Evolutionary conservation across 345 rosid genomes (phyloP).

Genomic region (Brassica cretica): DNA sequence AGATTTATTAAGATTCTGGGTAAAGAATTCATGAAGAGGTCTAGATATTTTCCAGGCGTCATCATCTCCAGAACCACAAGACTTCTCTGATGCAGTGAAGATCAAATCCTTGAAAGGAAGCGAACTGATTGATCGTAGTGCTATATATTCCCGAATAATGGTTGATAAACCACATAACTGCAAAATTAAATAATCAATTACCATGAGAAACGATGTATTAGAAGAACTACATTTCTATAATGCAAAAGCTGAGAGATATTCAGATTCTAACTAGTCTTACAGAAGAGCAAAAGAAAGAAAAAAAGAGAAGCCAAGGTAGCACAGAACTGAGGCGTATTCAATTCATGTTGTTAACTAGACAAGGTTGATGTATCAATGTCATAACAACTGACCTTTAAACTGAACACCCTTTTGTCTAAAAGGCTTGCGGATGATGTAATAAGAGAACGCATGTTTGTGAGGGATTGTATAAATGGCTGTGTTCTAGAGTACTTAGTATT

Average conservation of each 20-base stretch:
- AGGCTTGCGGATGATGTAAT: conserved; percentile 55
- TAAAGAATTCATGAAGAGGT: conserved; percentile 58
- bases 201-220: neutral
- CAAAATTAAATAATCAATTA: conserved; percentile 25
- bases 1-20: conserved; percentile 67
- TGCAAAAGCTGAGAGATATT: neutral
- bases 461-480: conserved; percentile 49
- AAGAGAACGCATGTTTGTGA: conserved; percentile 58
- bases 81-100: conserved; percentile 54
- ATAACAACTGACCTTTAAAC: conserved; percentile 63
- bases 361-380: neutral
- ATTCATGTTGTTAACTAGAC: neutral
- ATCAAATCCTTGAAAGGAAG: conserved; percentile 94
- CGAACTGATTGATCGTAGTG: conserved; percentile 67
- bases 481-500: conserved; percentile 38
- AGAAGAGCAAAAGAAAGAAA: too few relatives aligned
- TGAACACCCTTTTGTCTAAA: conserved; percentile 57
- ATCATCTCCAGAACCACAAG: conserved; percentile 55
- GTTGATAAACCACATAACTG: conserved; percentile 94
- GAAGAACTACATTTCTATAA: neutral
- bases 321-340: too few relatives aligned
- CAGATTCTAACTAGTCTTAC: neutral
- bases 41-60: conserved; percentile 81
- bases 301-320: too few relatives aligned
- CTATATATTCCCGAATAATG: conserved; percentile 81